A percentile compares a stretch with the other conserved stretches of the same genome.
Evolutionary conservation across 768 basidiomycete species (phyloP).

Genomic region (Termitomyces sp.): DNA sequence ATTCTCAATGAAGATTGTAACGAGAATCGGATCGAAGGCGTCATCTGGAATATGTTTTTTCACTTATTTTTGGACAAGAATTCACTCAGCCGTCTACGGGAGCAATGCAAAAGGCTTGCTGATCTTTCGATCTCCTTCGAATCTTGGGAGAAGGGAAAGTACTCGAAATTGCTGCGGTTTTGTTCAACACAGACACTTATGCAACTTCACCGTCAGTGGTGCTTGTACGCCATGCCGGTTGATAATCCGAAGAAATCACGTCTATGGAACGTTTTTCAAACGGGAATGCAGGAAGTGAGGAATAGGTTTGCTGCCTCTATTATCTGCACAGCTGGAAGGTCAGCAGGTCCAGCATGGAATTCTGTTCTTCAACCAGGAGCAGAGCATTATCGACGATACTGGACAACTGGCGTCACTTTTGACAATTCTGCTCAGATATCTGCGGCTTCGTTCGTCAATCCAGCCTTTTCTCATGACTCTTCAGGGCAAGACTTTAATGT

Average conservation of each 20-base stretch:
- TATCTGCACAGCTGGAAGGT: slow-evolving; percentile 15
- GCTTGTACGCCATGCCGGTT: slow-evolving; percentile 20
- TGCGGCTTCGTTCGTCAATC: slow-evolving; percentile 32
- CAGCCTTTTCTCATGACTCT: slow-evolving; percentile 39
- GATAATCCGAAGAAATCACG: slow-evolving; percentile 18
- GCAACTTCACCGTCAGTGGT: slow-evolving; percentile 37
- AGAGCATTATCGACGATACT: slow-evolving; percentile 27
- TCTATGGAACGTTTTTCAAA: slow-evolving; percentile 17
- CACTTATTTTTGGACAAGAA: slow-evolving; percentile 39
- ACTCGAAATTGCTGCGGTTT: slow-evolving; percentile 31
- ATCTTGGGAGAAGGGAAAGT: slow-evolving; percentile 35
- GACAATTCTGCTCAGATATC: slow-evolving; percentile 10
- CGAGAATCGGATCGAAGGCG: slow-evolving; percentile 4
- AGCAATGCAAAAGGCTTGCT: slow-evolving; percentile 35
- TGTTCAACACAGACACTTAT: slow-evolving; percentile 31
- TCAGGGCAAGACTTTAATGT: slow-evolving; percentile 32
- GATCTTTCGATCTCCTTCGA: slow-evolving; percentile 25
- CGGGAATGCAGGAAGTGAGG: slow-evolving; percentile 15
- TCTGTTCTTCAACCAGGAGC: slow-evolving; percentile 10
- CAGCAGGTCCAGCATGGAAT: slow-evolving; percentile 32
- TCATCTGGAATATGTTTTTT: slow-evolving; percentile 44
- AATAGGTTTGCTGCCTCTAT: background rate
- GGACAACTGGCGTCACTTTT: slow-evolving; percentile 37
- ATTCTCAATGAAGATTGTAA: slow-evolving; percentile 10
- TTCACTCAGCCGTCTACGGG: slow-evolving; percentile 25